Conservation (phyloP, 345 rosid genomes). For the Ceriops tagal region DNA sequence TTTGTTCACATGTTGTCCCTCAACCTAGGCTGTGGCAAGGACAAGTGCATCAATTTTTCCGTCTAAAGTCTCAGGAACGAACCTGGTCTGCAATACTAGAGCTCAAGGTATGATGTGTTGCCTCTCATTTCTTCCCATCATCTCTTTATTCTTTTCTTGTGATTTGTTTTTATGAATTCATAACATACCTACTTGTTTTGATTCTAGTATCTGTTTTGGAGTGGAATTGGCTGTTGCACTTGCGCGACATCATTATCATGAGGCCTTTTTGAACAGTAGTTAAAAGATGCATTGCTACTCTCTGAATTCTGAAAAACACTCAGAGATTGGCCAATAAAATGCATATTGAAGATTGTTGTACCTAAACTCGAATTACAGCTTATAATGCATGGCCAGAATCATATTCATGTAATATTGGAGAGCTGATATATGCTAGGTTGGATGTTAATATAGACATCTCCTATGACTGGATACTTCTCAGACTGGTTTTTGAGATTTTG, state of each 20-base stretch:
- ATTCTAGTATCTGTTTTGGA: neutral
- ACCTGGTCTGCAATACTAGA: constrained; percentile 45
- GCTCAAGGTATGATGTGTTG: constrained; percentile 45
- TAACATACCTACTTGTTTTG: too few relatives aligned
- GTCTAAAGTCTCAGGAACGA: constrained; percentile 33
- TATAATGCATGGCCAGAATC: too few relatives aligned
- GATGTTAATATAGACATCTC: too few relatives aligned
- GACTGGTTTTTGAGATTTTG: too few relatives aligned
- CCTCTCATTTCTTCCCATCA: neutral
- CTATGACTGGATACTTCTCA: too few relatives aligned
- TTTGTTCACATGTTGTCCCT: constrained; percentile 1
- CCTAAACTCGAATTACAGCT: too few relatives aligned
- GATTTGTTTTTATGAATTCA: neutral
- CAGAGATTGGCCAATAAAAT: too few relatives aligned
- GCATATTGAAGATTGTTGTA: too few relatives aligned
- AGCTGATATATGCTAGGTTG: too few relatives aligned
- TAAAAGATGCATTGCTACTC: too few relatives aligned
- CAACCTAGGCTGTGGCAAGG: constrained; percentile 59
- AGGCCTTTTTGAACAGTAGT: neutral
- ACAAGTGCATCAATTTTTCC: constrained; percentile 39
- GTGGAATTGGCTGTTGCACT: neutral
- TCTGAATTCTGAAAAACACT: too few relatives aligned
- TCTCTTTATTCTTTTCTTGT: neutral
- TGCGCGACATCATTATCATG: neutral
- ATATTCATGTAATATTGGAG: too few relatives aligned